phyloP scores from a whole-genome alignment of 1,139 yeast species.

The Pichia sp. region DNA sequence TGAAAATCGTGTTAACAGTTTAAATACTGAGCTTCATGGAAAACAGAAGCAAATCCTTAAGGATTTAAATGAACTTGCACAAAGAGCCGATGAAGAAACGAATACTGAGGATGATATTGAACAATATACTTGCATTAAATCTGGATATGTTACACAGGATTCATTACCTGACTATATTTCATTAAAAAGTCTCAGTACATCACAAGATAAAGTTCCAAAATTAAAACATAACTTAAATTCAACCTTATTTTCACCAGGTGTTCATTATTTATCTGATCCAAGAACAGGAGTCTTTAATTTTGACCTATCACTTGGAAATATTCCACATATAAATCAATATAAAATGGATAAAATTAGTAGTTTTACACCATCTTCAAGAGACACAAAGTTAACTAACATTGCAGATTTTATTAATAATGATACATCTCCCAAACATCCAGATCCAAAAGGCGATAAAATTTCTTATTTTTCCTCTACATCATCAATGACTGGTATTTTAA shows the following conservation, averaged over 20 bases:
- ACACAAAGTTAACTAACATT: conserved; percentile 46
- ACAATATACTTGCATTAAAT: conserved; percentile 1
- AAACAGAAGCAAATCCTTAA: not conserved
- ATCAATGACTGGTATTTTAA: conserved; percentile 71
- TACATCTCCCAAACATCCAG: conserved; percentile 14
- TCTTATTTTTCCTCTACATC: conserved; percentile 78
- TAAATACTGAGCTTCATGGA: no score
- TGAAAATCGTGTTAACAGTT: no score
- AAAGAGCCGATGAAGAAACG: not conserved
- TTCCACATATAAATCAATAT: conserved; percentile 64
- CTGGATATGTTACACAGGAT: not conserved
- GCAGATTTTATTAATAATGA: conserved; percentile 34
- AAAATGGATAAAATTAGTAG: conserved; percentile 49
- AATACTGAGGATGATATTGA: conserved; percentile 1
- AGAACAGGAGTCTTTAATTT: conserved; percentile 70
- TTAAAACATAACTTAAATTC: conserved; percentile 62
- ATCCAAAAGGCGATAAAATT: conserved; percentile 11
- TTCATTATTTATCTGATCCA: conserved; percentile 73
- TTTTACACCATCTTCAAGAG: conserved; percentile 67
- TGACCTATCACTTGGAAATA: conserved; percentile 51
- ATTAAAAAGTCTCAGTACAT: conserved; percentile 15
- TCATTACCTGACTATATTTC: conserved; percentile 18
- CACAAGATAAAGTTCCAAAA: conserved; percentile 31
- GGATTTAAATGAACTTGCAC: not conserved
- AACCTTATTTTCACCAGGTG: conserved; percentile 76